Percentiles rank a stretch among this genome's conserved stretches.
phyloP scores from a whole-genome alignment of 1,284 basidiomycete genomes.

The Trichosporon asahii region DNA sequence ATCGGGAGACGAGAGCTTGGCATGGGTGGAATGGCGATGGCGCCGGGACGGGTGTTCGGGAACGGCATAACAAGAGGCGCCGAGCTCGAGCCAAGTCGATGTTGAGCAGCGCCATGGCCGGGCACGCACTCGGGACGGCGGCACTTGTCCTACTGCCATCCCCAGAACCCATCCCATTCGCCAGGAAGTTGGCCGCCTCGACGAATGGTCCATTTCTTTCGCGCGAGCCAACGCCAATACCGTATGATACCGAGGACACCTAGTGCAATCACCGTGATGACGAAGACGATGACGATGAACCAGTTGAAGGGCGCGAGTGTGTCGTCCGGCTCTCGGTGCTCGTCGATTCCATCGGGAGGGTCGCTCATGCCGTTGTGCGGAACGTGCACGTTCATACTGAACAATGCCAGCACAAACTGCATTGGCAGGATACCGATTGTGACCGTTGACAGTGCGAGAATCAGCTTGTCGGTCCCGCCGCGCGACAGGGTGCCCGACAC shows the following conservation, averaged over 20 bases:
- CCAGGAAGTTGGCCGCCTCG: slow-evolving; percentile 33
- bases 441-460: slow-evolving; percentile 66
- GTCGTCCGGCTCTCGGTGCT: slow-evolving; percentile 36
- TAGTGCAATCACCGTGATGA: slow-evolving; percentile 39
- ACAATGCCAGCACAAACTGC: slow-evolving; percentile 62
- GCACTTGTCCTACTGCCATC: slow-evolving; percentile 36
- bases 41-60: too few relatives aligned
- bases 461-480: slow-evolving; percentile 62
- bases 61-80: too few relatives aligned
- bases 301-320: slow-evolving; percentile 33
- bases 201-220: slow-evolving; percentile 32
- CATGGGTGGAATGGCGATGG: too few relatives aligned
- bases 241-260: slow-evolving; percentile 43
- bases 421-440: slow-evolving; percentile 68
- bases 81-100: too few relatives aligned
- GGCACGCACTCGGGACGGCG: too few relatives aligned
- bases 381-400: slow-evolving; percentile 61
- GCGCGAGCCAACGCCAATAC: slow-evolving; percentile 46
- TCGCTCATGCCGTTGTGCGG: slow-evolving; percentile 51
- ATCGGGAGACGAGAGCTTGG: too few relatives aligned
- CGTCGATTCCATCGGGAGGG: slow-evolving; percentile 14
- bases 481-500: slow-evolving; percentile 63
- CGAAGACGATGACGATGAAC: slow-evolving; percentile 44
- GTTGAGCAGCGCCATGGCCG: too few relatives aligned
- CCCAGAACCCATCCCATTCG: slow-evolving; percentile 48